Percentiles rank a stretch among this genome's conserved stretches.
phyloP scores from a whole-genome alignment of 257 asterid species.

The Linaria vulgaris region DNA sequence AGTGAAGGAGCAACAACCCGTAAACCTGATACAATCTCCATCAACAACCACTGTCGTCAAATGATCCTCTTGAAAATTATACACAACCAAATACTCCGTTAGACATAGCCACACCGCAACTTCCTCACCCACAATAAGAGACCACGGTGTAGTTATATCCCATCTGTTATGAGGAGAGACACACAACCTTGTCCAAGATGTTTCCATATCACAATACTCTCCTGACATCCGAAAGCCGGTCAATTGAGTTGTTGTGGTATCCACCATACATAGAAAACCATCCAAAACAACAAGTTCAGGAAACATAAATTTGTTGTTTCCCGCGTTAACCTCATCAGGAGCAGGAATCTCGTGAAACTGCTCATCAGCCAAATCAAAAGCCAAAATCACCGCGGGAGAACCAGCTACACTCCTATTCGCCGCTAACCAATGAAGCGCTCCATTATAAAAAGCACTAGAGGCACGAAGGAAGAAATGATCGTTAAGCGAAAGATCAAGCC shows the following conservation, averaged over 20 bases:
- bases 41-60: background rate
- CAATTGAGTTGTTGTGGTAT: background rate
- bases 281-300: background rate
- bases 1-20: background rate
- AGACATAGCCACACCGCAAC: background rate
- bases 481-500: background rate
- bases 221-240: background rate
- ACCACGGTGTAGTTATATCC: background rate
- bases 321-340: background rate
- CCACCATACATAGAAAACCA: background rate
- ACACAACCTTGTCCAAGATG: background rate
- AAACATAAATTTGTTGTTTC: too few species aligned
- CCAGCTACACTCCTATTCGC: background rate
- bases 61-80: background rate
- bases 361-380: background rate
- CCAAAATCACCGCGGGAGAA: too few species aligned
- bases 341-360: background rate
- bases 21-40: background rate
- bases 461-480: background rate
- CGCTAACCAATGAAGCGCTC: background rate
- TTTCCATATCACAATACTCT: background rate
- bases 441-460: background rate
- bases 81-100: background rate
- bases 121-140: slow-evolving; percentile 1
- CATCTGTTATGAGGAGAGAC: background rate